Percentiles rank a stretch among this genome's conserved stretches.
Conservation (phyloP, 108 stramenopile genomes). For the Cyclotella baltica region DNA sequence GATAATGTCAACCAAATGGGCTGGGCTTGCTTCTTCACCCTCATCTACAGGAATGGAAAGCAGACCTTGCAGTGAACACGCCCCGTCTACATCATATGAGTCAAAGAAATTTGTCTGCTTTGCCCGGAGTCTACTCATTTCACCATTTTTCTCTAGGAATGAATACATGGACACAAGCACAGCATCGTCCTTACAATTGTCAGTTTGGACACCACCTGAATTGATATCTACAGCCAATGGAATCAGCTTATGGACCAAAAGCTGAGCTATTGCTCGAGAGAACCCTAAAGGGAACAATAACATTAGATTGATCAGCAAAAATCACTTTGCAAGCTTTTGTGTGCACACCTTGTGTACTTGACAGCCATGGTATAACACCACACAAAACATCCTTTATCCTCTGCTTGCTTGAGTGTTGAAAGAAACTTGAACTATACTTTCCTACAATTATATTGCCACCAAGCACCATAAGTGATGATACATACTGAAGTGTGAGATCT, state of each 20-base stretch:
- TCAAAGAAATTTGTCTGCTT: slow-evolving; percentile 80
- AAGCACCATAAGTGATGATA: slow-evolving; percentile 83
- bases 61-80: slow-evolving; percentile 72
- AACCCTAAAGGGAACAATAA: slow-evolving; percentile 44
- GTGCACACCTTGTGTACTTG: slow-evolving; percentile 74
- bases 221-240: slow-evolving; percentile 67
- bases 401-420: slow-evolving; percentile 33
- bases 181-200: slow-evolving; percentile 28
- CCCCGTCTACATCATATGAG: slow-evolving; percentile 72
- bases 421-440: slow-evolving; percentile 66
- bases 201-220: neutral
- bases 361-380: slow-evolving; percentile 84
- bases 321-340: neutral
- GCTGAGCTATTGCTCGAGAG: slow-evolving; percentile 84
- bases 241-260: slow-evolving; percentile 72
- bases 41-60: slow-evolving; percentile 82
- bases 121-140: slow-evolving; percentile 79
- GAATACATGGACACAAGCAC: slow-evolving; percentile 60
- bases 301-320: too few species aligned
- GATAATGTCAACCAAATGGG: slow-evolving; percentile 72
- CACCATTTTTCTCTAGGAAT: slow-evolving; percentile 78
- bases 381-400: slow-evolving; percentile 69
- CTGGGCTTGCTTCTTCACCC: slow-evolving; percentile 79
- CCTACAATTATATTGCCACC: slow-evolving; percentile 82
- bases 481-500: slow-evolving; percentile 73